phyloP scores from a whole-genome alignment of 495 filamentous ascomycete species.

The Podospora comata region DNA sequence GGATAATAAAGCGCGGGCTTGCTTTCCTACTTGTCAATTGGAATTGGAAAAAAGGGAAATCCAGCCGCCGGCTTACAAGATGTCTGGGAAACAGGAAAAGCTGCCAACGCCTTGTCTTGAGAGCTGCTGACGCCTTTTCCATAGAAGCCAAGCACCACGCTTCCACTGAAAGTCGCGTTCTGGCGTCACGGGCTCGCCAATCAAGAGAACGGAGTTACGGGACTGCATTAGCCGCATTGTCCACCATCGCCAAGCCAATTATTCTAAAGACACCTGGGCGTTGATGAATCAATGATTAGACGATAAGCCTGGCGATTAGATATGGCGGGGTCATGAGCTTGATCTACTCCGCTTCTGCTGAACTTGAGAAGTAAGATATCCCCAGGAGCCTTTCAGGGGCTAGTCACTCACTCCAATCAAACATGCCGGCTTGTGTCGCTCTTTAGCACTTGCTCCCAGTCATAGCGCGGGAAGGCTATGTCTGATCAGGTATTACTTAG shows the following conservation, averaged over 20 bases:
- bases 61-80: background rate
- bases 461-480: too few relatives aligned
- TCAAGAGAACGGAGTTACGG: background rate
- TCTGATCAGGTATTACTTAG: background rate
- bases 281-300: background rate
- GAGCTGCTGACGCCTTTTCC: background rate
- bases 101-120: background rate
- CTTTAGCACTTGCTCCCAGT: background rate
- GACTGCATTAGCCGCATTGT: constrained; percentile 4
- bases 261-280: background rate
- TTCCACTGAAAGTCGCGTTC: constrained; percentile 2
- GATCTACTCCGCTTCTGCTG: background rate
- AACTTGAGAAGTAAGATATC: background rate
- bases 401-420: background rate
- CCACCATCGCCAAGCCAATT: background rate
- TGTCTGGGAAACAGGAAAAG: background rate
- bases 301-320: background rate
- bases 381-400: background rate
- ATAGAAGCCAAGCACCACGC: background rate
- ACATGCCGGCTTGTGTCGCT: background rate
- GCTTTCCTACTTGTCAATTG: background rate
- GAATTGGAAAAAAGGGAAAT: background rate
- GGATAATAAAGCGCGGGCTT: background rate
- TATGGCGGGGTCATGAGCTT: background rate
- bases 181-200: constrained; percentile 3